phyloP scores from a whole-genome alignment of 1,284 basidiomycete genomes.

The Blastosporella zonata region DNA sequence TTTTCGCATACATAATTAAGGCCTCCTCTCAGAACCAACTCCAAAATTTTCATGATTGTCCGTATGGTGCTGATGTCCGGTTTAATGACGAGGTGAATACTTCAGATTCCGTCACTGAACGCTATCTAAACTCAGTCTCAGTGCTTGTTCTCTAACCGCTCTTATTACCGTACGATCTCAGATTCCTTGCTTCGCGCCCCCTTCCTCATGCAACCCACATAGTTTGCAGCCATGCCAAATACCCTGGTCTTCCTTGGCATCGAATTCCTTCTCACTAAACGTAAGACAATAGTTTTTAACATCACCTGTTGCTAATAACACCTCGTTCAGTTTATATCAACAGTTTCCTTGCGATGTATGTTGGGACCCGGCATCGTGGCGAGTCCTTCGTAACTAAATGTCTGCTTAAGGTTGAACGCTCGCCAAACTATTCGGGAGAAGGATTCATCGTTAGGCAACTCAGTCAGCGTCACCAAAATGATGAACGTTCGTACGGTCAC shows the following conservation, averaged over 20 bases:
- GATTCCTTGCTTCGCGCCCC: not conserved
- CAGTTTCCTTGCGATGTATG: slow-evolving; percentile 25
- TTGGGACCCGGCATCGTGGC: too few relatives aligned
- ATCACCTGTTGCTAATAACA: not conserved
- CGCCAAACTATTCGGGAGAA: slow-evolving; percentile 21
- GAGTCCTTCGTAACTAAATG: too few relatives aligned
- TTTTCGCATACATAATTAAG: not conserved
- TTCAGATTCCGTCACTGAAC: not conserved
- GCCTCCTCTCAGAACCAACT: slow-evolving; percentile 20
- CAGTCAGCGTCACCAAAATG: slow-evolving; percentile 13
- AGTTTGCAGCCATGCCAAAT: slow-evolving; percentile 24
- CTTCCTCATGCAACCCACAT: not conserved
- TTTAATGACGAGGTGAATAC: slow-evolving; percentile 22
- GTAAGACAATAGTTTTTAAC: slow-evolving; percentile 9
- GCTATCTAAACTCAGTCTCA: slow-evolving; percentile 4
- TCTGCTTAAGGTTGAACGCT: slow-evolving; percentile 24
- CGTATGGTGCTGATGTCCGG: slow-evolving; percentile 25
- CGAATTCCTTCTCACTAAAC: slow-evolving; percentile 23
- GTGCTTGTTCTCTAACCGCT: slow-evolving; percentile 23
- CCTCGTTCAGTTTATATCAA: slow-evolving; percentile 23
- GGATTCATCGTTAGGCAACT: slow-evolving; percentile 17
- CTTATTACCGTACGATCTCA: slow-evolving; percentile 22
- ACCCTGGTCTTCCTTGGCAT: slow-evolving; percentile 26
- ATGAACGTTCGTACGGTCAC: slow-evolving; percentile 17
- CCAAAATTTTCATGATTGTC: slow-evolving; percentile 23